Evolutionary conservation across 495 filamentous ascomycete genomes (phyloP).

Genomic region (Lophiostoma macrostomum): DNA sequence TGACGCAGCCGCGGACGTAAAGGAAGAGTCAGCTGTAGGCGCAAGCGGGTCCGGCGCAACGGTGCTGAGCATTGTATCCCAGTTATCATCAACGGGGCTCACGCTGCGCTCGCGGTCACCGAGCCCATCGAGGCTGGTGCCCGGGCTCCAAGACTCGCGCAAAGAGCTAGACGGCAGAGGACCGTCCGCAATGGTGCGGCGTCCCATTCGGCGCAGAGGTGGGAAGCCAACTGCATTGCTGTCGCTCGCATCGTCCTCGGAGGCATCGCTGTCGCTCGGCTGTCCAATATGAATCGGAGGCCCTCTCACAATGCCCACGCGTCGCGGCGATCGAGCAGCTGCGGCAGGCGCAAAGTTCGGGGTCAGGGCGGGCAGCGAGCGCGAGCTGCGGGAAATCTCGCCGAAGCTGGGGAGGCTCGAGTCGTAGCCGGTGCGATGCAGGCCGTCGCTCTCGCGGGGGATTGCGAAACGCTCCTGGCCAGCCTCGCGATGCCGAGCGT

Average conservation of each 20-base stretch:
- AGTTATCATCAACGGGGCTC: slow-evolving; percentile 65
- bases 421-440: not conserved
- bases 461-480: not conserved
- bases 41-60: slow-evolving; percentile 76
- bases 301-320: not conserved
- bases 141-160: slow-evolving; percentile 37
- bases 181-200: slow-evolving; percentile 34
- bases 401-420: slow-evolving; percentile 1
- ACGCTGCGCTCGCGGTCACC: slow-evolving; percentile 80
- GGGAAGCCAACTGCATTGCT: slow-evolving; percentile 31
- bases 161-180: slow-evolving; percentile 27
- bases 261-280: slow-evolving; percentile 1
- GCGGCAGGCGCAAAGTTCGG: slow-evolving; percentile 35
- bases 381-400: not conserved
- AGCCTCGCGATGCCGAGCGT: slow-evolving; percentile 11
- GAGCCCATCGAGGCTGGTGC: slow-evolving; percentile 61
- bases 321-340: slow-evolving; percentile 8
- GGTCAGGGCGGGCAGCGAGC: slow-evolving; percentile 16
- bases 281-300: not conserved
- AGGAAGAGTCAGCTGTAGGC: slow-evolving; percentile 77
- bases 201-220: slow-evolving; percentile 36
- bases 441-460: not conserved
- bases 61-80: slow-evolving; percentile 77
- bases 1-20: slow-evolving; percentile 62
- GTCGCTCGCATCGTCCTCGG: slow-evolving; percentile 20